These are phyloP conservation scores for Nannizzia gypsea DNA, from an alignment of 2,329 filamentous ascomycete genomes.

Conservation along the genomic window DNA sequence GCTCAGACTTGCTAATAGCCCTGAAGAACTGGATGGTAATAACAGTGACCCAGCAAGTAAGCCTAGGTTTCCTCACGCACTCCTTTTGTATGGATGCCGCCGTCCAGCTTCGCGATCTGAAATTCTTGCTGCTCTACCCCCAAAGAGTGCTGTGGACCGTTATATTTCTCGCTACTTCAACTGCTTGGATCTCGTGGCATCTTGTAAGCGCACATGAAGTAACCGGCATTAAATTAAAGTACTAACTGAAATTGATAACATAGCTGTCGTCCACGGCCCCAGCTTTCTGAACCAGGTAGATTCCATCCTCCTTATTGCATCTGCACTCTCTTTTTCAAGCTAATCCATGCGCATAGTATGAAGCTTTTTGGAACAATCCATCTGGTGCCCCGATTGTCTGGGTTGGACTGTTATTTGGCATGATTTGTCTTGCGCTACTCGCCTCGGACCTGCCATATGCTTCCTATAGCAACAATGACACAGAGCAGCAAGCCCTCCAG, in stretches of 20 bases:
- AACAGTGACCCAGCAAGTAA: background rate
- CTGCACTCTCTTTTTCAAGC: background rate
- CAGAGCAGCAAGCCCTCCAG: slow-evolving; percentile 9
- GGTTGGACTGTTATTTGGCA: slow-evolving; percentile 35
- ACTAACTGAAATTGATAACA: slow-evolving; percentile 16
- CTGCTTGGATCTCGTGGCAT: slow-evolving; percentile 20
- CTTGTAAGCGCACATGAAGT: slow-evolving; percentile 16
- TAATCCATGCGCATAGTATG: slow-evolving; percentile 24
- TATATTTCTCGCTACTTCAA: slow-evolving; percentile 26
- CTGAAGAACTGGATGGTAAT: slow-evolving; percentile 30
- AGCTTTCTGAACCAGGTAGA: slow-evolving; percentile 24
- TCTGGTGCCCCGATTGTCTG: slow-evolving; percentile 30
- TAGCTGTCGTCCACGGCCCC: slow-evolving; percentile 17
- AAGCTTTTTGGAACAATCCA: slow-evolving; percentile 34
- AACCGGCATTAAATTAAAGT: slow-evolving; percentile 9
- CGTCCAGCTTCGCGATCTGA: slow-evolving; percentile 20
- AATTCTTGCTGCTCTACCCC: slow-evolving; percentile 20
- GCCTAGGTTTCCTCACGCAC: background rate
- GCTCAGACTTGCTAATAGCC: slow-evolving; percentile 6
- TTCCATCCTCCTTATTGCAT: slow-evolving; percentile 10
- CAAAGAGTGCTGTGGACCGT: slow-evolving; percentile 17
- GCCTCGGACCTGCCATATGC: background rate
- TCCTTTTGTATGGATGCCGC: slow-evolving; percentile 6
- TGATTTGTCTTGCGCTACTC: slow-evolving; percentile 22
- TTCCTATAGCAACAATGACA: background rate